Evolutionary conservation across 2,329 filamentous ascomycete species (phyloP).

Genomic region (Diaporthe citriasiana): DNA sequence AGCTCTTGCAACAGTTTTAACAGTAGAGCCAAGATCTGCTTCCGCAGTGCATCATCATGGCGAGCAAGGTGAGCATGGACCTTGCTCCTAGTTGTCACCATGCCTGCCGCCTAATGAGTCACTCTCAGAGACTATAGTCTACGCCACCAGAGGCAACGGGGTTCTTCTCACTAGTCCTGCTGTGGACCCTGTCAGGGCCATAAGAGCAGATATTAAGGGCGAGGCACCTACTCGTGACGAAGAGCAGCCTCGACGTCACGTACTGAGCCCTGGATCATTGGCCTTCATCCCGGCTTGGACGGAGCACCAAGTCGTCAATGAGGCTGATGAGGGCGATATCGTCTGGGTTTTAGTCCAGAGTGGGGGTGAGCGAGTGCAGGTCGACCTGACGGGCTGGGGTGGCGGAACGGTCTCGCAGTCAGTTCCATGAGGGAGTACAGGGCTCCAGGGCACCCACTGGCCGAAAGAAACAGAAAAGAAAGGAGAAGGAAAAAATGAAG

Average conservation of each 20-base stretch:
- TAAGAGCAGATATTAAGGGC: constrained; percentile 39
- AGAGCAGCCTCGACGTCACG: constrained; percentile 64
- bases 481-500: too few relatives aligned
- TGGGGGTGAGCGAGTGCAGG: constrained; percentile 72
- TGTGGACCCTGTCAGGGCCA: constrained; percentile 35
- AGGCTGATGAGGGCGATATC: constrained; percentile 65
- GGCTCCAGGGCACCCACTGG: too few relatives aligned
- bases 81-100: constrained; percentile 21
- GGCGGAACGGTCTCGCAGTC: constrained; percentile 48
- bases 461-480: too few relatives aligned
- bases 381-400: constrained; percentile 75
- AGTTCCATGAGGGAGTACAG: too few relatives aligned
- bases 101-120: not conserved
- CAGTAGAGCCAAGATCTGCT: constrained; percentile 72
- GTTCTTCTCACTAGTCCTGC: constrained; percentile 69
- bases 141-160: constrained; percentile 73
- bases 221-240: constrained; percentile 54
- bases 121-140: constrained; percentile 74
- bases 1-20: constrained; percentile 63
- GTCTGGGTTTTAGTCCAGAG: constrained; percentile 77
- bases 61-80: constrained; percentile 67
- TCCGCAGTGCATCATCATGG: constrained; percentile 79
- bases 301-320: constrained; percentile 79
- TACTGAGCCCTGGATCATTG: constrained; percentile 75
- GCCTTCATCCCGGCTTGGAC: constrained; percentile 78